These are phyloP conservation scores for Closterium sp. DNA, from an alignment of 139 green algal genomes.

Conservation along the genomic window DNA sequence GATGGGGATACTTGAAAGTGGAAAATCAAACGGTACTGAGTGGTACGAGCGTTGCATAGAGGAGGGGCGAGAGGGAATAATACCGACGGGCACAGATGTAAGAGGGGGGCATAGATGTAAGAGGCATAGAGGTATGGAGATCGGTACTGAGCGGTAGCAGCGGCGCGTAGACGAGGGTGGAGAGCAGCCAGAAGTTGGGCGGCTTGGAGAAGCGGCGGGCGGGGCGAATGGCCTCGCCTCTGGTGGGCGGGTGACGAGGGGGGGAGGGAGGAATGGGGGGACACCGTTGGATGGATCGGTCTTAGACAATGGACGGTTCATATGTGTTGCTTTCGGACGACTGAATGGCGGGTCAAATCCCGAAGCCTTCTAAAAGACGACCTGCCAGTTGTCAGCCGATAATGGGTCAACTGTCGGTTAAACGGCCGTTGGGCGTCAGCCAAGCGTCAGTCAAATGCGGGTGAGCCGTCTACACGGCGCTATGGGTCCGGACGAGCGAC, in stretches of 20 bases:
- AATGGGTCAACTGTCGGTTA: background rate
- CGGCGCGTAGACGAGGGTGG: background rate
- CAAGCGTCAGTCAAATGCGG: background rate
- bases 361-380: too few species aligned
- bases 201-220: background rate
- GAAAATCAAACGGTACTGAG: background rate
- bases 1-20: background rate
- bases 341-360: too few species aligned
- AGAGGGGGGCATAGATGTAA: background rate
- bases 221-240: background rate
- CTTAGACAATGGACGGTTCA: too few species aligned
- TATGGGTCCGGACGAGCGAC: too few species aligned
- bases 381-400: background rate
- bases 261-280: too few species aligned
- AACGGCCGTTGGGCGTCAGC: too few species aligned
- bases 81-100: background rate
- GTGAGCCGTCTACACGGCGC: too few species aligned
- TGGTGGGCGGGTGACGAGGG: background rate
- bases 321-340: too few species aligned
- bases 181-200: background rate
- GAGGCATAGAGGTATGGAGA: background rate
- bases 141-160: background rate
- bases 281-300: too few species aligned
- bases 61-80: background rate
- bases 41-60: background rate